phyloP scores from a whole-genome alignment of 257 asterid genomes.

The Linaria vulgaris region DNA sequence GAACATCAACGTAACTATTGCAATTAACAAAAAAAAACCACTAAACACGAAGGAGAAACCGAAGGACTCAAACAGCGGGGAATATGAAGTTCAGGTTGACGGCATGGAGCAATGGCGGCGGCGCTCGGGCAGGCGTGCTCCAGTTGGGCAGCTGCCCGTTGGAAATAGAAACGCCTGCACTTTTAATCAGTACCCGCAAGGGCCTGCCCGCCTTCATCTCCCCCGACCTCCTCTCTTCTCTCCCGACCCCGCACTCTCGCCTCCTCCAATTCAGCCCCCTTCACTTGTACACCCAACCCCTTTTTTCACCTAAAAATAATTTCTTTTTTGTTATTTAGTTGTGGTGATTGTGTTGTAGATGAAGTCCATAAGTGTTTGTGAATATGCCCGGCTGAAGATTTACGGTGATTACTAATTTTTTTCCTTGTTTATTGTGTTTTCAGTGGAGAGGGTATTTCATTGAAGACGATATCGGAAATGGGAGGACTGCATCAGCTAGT shows the following conservation, averaged over 20 bases:
- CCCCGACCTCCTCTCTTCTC: slow-evolving; percentile 83
- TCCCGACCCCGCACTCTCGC: slow-evolving; percentile 73
- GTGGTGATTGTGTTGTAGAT: slow-evolving; percentile 3
- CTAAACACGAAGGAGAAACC: not conserved
- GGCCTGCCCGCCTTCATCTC: slow-evolving; percentile 83
- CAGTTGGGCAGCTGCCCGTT: slow-evolving; percentile 54
- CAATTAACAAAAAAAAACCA: no score
- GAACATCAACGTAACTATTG: no score
- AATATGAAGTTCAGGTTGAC: slow-evolving; percentile 66
- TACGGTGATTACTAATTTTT: not conserved
- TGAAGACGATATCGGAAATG: slow-evolving; percentile 53
- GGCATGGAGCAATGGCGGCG: slow-evolving; percentile 63
- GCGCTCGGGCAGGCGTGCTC: slow-evolving; percentile 68
- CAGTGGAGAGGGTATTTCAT: slow-evolving; percentile 75
- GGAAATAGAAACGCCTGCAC: slow-evolving; percentile 88
- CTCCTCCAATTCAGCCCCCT: slow-evolving; percentile 83
- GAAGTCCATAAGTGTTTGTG: slow-evolving; percentile 28
- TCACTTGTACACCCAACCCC: slow-evolving; percentile 50
- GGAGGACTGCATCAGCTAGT: slow-evolving; percentile 83
- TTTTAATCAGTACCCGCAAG: slow-evolving; percentile 78
- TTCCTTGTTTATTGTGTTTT: slow-evolving; percentile 12
- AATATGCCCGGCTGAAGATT: slow-evolving; percentile 13
- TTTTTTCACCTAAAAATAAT: not conserved
- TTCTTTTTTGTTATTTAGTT: not conserved
- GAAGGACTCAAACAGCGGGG: not conserved